Conservation (phyloP, 2,329 filamentous ascomycete genomes). For the Aspergillus hiratsukae region DNA sequence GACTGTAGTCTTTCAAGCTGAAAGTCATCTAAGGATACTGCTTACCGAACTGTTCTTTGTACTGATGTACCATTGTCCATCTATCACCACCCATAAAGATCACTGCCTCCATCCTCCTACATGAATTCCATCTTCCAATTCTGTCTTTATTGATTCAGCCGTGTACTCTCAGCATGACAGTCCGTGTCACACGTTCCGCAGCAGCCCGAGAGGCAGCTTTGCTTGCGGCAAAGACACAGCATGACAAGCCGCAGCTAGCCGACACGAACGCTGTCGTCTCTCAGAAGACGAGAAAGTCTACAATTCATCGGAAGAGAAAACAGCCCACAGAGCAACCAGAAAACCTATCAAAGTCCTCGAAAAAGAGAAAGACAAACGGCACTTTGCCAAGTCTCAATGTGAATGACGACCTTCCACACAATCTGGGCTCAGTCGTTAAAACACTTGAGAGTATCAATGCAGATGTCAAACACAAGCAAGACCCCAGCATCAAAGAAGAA, state of each 20-base stretch:
- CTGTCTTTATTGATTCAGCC: not conserved
- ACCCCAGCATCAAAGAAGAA: conserved; percentile 6
- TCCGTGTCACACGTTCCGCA: conserved; percentile 26
- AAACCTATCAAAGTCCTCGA: conserved; percentile 23
- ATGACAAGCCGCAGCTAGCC: conserved; percentile 32
- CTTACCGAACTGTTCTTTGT: not conserved
- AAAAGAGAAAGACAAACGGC: conserved; percentile 21
- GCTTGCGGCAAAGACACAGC: conserved; percentile 8
- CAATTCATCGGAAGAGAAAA: not conserved
- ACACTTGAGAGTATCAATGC: not conserved
- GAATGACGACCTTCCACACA: conserved; percentile 52
- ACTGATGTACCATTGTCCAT: not conserved
- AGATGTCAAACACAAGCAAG: conserved; percentile 6
- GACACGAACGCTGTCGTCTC: conserved; percentile 21
- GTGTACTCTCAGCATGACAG: conserved; percentile 11
- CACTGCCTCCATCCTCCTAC: not conserved
- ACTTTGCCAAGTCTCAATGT: conserved; percentile 4
- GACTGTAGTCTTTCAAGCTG: not conserved
- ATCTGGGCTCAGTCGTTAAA: conserved; percentile 41
- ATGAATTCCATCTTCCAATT: not conserved
- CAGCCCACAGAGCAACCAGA: conserved; percentile 20
- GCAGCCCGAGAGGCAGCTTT: conserved; percentile 20
- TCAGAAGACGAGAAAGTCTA: conserved; percentile 1
- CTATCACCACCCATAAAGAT: not conserved
- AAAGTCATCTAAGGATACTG: not conserved